Percentiles rank a stretch among this genome's conserved stretches.
Evolutionary conservation across 2,329 filamentous ascomycete genomes (phyloP).

Genomic region (Nigrospora oryzae): DNA sequence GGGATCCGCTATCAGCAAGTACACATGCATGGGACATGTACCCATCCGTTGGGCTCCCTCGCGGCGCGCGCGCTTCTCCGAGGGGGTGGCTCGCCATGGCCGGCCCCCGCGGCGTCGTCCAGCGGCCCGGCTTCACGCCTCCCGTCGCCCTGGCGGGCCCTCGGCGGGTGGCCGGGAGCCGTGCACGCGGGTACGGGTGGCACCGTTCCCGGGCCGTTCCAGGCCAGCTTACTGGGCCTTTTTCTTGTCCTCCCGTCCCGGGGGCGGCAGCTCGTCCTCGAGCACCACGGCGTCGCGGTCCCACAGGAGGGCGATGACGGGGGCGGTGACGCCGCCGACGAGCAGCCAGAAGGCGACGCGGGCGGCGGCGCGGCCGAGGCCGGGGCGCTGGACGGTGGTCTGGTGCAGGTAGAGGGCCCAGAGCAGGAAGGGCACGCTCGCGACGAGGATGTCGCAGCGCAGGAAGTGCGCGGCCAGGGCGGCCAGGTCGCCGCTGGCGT

Average conservation of each 20-base stretch:
- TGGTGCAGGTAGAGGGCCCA: slow-evolving; percentile 20
- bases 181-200: too few species aligned
- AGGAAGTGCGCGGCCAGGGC: slow-evolving; percentile 15
- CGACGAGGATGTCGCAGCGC: slow-evolving; percentile 20
- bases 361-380: slow-evolving; percentile 6
- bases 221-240: slow-evolving; percentile 11
- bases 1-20: too few species aligned
- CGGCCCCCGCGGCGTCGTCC: too few species aligned
- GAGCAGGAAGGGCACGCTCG: slow-evolving; percentile 13
- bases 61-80: too few species aligned
- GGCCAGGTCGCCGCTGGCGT: slow-evolving; percentile 14
- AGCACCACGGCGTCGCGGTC: slow-evolving; percentile 17
- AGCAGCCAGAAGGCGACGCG: slow-evolving; percentile 16
- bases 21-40: too few species aligned
- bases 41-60: too few species aligned
- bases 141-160: too few species aligned
- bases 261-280: slow-evolving; percentile 13
- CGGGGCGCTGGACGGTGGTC: slow-evolving; percentile 10
- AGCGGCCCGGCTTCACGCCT: too few species aligned
- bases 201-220: too few species aligned
- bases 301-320: slow-evolving; percentile 14
- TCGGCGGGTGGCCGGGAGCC: too few species aligned
- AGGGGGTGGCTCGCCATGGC: too few species aligned
- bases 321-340: slow-evolving; percentile 13
- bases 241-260: slow-evolving; percentile 5